Percentiles rank a stretch among this genome's conserved stretches.
phyloP scores from a whole-genome alignment of 208 protist genomes.

The Porcisia deanei region DNA sequence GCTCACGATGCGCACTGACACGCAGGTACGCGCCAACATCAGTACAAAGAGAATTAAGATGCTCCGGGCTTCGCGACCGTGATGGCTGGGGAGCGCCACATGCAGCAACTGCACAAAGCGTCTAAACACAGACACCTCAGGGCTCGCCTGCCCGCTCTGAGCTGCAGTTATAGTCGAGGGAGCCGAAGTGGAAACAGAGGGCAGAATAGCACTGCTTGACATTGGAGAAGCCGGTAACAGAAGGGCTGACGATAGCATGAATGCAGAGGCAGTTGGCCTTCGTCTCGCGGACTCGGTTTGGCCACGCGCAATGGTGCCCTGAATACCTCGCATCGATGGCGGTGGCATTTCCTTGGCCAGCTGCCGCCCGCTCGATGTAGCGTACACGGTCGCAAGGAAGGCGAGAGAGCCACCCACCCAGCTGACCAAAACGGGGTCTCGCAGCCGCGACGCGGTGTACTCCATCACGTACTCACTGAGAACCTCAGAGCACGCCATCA shows the following conservation, averaged over 20 bases:
- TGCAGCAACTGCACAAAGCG: constrained; percentile 44
- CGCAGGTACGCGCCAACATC: constrained; percentile 44
- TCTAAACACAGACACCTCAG: constrained; percentile 10
- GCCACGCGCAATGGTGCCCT: constrained; percentile 6
- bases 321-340: constrained; percentile 13
- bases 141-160: background rate
- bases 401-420: constrained; percentile 39
- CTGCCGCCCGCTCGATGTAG: constrained; percentile 29
- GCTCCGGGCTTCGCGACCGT: constrained; percentile 37
- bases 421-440: constrained; percentile 30
- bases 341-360: constrained; percentile 26
- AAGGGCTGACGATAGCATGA: background rate
- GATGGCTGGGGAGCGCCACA: constrained; percentile 46
- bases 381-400: constrained; percentile 27
- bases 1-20: constrained; percentile 44
- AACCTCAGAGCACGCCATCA: constrained; percentile 24
- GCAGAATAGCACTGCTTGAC: background rate
- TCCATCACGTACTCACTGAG: constrained; percentile 29
- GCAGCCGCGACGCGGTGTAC: constrained; percentile 34
- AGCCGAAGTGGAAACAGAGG: background rate
- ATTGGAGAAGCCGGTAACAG: constrained; percentile 8
- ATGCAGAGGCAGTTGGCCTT: background rate
- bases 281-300: background rate
- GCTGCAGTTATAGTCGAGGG: background rate
- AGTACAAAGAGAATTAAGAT: constrained; percentile 42